Percentiles rank a stretch among this genome's conserved stretches.
phyloP scores from a whole-genome alignment of 306 rosid species.

The Hylodesmum podocarpum region DNA sequence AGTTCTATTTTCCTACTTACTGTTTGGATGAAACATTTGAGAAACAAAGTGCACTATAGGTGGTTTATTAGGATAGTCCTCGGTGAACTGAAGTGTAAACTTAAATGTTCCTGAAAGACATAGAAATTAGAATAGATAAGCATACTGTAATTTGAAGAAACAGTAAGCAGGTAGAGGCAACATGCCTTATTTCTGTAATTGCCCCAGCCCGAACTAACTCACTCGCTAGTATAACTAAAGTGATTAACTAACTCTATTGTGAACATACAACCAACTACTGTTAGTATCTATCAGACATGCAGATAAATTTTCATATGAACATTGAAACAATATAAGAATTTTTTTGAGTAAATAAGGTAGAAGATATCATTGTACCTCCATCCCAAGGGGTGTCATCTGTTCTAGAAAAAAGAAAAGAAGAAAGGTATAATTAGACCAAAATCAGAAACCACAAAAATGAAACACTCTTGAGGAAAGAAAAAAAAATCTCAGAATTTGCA shows the following conservation, averaged over 20 bases:
- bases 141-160: background rate
- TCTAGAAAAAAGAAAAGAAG: constrained; percentile 50
- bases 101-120: constrained; percentile 72
- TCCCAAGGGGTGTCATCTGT: constrained; percentile 91
- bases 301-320: background rate
- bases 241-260: too few relatives aligned
- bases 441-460: background rate
- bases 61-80: constrained; percentile 94
- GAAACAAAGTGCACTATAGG: constrained; percentile 89
- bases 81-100: constrained; percentile 71
- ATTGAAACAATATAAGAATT: constrained; percentile 8
- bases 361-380: constrained; percentile 57
- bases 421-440: constrained; percentile 9
- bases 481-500: background rate
- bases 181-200: too few relatives aligned
- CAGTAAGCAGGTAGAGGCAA: background rate
- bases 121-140: background rate
- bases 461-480: constrained; percentile 2
- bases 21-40: constrained; percentile 92
- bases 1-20: constrained; percentile 46
- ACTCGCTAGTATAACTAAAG: too few relatives aligned
- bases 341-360: background rate
- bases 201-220: too few relatives aligned
- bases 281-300: background rate
- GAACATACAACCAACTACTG: too few relatives aligned